Conservation (phyloP, 1,139 yeast species). For the Debaryomycetaceae sp. region DNA sequence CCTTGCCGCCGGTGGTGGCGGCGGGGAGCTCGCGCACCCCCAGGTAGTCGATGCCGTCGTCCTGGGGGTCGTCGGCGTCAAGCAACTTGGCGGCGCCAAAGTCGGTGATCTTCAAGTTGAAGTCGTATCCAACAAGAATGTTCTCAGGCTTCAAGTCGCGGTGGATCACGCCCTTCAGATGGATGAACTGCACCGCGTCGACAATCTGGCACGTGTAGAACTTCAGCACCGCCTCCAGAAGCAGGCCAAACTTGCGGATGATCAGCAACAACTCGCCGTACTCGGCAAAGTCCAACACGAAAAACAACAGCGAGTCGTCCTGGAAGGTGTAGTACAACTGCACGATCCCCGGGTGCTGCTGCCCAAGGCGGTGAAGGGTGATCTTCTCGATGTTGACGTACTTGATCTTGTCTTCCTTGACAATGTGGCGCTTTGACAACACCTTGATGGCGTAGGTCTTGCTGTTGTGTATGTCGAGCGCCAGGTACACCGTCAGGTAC, state of each 20-base stretch:
- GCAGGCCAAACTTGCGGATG: constrained; percentile 72
- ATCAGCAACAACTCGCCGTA: constrained; percentile 71
- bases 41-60: constrained; percentile 38
- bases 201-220: constrained; percentile 76
- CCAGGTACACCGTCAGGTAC: constrained; percentile 70
- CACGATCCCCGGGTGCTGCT: constrained; percentile 62
- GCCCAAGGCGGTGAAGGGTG: constrained; percentile 66
- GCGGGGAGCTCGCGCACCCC: constrained; percentile 14
- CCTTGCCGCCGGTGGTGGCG: constrained; percentile 43
- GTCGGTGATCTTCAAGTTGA: constrained; percentile 89
- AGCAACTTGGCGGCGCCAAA: constrained; percentile 94
- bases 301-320: constrained; percentile 67
- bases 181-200: constrained; percentile 85
- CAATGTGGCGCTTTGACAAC: constrained; percentile 68
- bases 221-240: constrained; percentile 71
- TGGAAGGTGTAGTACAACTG: constrained; percentile 76
- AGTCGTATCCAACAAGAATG: constrained; percentile 70
- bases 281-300: constrained; percentile 74
- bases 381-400: constrained; percentile 77
- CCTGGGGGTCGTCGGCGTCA: constrained; percentile 34
- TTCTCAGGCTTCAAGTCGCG: constrained; percentile 96
- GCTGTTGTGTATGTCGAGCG: constrained; percentile 53
- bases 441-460: constrained; percentile 72
- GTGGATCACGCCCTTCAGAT: constrained; percentile 79
- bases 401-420: constrained; percentile 73